Evolutionary conservation across 306 rosid genomes (phyloP).

Genomic region (Corylus avellana): DNA sequence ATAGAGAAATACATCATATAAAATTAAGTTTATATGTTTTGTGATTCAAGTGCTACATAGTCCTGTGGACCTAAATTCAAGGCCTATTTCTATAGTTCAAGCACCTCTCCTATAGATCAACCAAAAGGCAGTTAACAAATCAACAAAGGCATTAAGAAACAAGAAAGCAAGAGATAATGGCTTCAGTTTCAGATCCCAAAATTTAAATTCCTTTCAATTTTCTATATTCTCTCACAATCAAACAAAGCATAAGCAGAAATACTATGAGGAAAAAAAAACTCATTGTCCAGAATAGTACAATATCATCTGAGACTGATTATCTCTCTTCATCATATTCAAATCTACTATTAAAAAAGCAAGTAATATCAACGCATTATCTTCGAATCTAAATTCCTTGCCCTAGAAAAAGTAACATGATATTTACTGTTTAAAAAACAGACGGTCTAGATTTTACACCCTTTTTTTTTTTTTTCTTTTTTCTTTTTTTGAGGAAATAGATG

Average conservation of each 20-base stretch:
- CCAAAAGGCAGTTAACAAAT: not conserved
- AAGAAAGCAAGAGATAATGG: not conserved
- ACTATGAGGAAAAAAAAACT: not conserved
- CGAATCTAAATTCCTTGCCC: too few relatives aligned
- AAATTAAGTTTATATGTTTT: not conserved
- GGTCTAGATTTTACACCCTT: too few relatives aligned
- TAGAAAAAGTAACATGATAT: too few relatives aligned
- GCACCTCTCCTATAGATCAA: not conserved
- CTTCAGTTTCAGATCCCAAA: not conserved
- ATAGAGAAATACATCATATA: not conserved
- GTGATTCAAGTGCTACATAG: not conserved
- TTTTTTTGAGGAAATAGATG: too few relatives aligned
- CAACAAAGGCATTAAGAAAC: not conserved
- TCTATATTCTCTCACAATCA: not conserved
- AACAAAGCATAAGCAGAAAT: not conserved
- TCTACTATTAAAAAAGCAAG: too few relatives aligned
- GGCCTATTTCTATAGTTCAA: not conserved
- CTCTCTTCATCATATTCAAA: conserved; percentile 56
- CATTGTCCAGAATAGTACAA: not conserved
- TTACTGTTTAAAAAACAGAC: too few relatives aligned
- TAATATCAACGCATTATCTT: too few relatives aligned
- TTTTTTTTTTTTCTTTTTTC: too few relatives aligned
- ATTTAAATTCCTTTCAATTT: not conserved
- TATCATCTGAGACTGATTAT: conserved; percentile 57
- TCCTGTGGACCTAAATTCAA: not conserved